Evolutionary conservation across 345 rosid genomes (phyloP), one percentile per base, ranked within the genome.

Genomic region (Fremontodendron californicum): DNA sequence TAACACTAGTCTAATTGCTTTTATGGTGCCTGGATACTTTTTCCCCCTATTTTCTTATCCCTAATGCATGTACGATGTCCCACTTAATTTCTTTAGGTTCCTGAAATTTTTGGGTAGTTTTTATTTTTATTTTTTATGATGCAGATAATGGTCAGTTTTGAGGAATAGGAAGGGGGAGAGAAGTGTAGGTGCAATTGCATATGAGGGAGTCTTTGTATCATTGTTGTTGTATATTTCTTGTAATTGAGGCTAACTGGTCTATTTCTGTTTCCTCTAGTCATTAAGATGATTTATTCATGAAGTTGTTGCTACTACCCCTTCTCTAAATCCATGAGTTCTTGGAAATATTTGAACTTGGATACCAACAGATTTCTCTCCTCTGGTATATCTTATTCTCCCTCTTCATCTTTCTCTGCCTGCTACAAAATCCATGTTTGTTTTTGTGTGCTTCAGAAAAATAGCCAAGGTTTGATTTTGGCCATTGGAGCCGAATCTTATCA

Each of bases 141-240:
- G 40, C 75, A 52, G 77, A 60, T 73, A 6, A 21, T 64, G 79
- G 73, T 62, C 61, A 76, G 75, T 78, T 80, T 78, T 71, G 82
- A 75, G 65, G 78, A 71, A 78, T 52, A 71, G 76, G 51, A n/a
- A n/a, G n/a, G n/a, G 10, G 31, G 69, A 46, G 58, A 48, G 60
- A 66, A 23, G 29, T 61, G 71, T 73, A 33, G 33, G 29, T 21
- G 64, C 13, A 21, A 31, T 51, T n/a, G 10, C 51, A 49, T 62
- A 21, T 75, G 51, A 78, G 71, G 68, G 66, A 37, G 29, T 15
- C 27, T 18, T 46, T 85, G 81, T 81, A 71, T 66, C 48, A 67
- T 79, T 73, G 43, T 27, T 75, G 69, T 62, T n/a, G n/a, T n/a
- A 81, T 67, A 78, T 57, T 76, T 70, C 57, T 79, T 75, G 70